Conservation (phyloP, 768 basidiomycete species). For the Mycena maculata region DNA sequence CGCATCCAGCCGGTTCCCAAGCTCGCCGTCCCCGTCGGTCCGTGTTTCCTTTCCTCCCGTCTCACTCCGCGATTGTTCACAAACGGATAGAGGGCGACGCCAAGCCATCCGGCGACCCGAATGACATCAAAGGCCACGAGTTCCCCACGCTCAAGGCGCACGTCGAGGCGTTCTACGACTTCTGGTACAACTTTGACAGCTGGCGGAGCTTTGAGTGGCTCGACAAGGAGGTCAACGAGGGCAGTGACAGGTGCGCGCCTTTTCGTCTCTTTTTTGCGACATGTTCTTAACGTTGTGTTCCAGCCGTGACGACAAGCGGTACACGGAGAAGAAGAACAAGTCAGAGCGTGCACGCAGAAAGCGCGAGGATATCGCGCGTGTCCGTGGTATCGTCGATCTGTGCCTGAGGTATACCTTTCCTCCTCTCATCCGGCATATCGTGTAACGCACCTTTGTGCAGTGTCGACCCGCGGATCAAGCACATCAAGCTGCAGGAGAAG, state of each 20-base stretch:
- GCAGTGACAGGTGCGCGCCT: slow-evolving; percentile 83
- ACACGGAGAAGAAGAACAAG: slow-evolving; percentile 99
- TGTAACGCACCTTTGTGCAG: slow-evolving; percentile 38
- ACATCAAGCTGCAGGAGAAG: slow-evolving; percentile 97
- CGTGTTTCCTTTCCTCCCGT: neutral
- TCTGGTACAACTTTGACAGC: slow-evolving; percentile 99
- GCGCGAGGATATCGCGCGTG: slow-evolving; percentile 95
- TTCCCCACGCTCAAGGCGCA: slow-evolving; percentile 73
- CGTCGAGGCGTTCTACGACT: slow-evolving; percentile 96
- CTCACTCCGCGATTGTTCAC: neutral
- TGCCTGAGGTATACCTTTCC: slow-evolving; percentile 62
- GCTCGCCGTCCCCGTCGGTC: slow-evolving; percentile 63
- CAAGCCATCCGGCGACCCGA: slow-evolving; percentile 24
- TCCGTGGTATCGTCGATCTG: slow-evolving; percentile 88
- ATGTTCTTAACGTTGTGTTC: neutral
- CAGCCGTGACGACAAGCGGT: slow-evolving; percentile 98
- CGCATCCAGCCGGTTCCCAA: slow-evolving; percentile 83
- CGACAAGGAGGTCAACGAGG: slow-evolving; percentile 99
- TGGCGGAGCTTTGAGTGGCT: slow-evolving; percentile 98
- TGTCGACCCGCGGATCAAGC: slow-evolving; percentile 94
- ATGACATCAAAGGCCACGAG: slow-evolving; percentile 32
- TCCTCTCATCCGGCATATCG: neutral
- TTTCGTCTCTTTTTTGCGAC: slow-evolving; percentile 22
- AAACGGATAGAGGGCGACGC: slow-evolving; percentile 9
- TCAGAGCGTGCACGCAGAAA: slow-evolving; percentile 94